These are phyloP conservation scores for Rosellinia necatrix DNA, from an alignment of 2,329 filamentous ascomycete genomes.

Conservation along the genomic window DNA sequence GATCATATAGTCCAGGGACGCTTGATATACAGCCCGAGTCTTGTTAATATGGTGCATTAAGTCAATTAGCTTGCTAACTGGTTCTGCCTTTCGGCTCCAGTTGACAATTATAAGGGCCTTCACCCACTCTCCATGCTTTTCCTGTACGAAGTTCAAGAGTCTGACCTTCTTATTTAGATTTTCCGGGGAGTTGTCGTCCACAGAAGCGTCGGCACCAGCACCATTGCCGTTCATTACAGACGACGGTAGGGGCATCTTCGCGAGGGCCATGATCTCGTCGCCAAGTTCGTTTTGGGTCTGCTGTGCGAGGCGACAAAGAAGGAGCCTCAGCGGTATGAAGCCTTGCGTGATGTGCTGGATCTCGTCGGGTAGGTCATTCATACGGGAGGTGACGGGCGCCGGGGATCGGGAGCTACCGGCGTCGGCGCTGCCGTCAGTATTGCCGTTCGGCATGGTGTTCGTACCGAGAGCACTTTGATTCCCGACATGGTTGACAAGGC, in stretches of 20 bases:
- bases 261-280: slow-evolving; percentile 71
- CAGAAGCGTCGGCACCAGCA: slow-evolving; percentile 43
- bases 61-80: slow-evolving; percentile 87
- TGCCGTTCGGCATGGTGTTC: slow-evolving; percentile 40
- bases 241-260: slow-evolving; percentile 65
- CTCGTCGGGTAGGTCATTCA: slow-evolving; percentile 65
- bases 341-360: slow-evolving; percentile 74
- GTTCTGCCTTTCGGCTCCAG: slow-evolving; percentile 80
- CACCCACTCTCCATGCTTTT: slow-evolving; percentile 84
- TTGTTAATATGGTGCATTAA: slow-evolving; percentile 74
- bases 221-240: slow-evolving; percentile 58
- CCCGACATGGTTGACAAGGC: slow-evolving; percentile 17
- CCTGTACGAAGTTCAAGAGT: slow-evolving; percentile 78
- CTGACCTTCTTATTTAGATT: slow-evolving; percentile 77
- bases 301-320: slow-evolving; percentile 81
- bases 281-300: slow-evolving; percentile 79
- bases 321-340: slow-evolving; percentile 74
- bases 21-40: slow-evolving; percentile 64
- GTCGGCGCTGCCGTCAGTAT: slow-evolving; percentile 34
- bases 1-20: slow-evolving; percentile 65
- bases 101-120: slow-evolving; percentile 89
- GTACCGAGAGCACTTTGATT: slow-evolving; percentile 33
- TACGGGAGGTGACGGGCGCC: slow-evolving; percentile 40
- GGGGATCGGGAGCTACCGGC: slow-evolving; percentile 31
- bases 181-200: slow-evolving; percentile 63